Evolutionary conservation across 371 early-diverging fungal species (phyloP), one percentile per base, ranked within the genome.

Genomic region (Paraphysoderma sedebokerense): DNA sequence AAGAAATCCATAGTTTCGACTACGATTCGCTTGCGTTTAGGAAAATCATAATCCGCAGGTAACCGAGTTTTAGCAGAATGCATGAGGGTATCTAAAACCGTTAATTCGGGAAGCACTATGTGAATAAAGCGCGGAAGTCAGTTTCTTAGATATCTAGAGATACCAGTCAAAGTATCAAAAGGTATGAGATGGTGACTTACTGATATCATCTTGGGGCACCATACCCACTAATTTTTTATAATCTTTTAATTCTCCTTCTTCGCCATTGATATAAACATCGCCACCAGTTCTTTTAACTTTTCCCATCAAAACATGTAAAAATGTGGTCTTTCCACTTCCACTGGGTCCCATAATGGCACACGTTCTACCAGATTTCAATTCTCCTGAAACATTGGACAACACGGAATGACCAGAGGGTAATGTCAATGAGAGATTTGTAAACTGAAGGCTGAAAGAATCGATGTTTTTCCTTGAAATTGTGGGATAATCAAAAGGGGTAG

Each of bases 291-390:
- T 72, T 8, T 59, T 55, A 2, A 81, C 35, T 28, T 35, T 27
- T 1, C 27, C 22, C 8, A 26, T 22, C 26, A 22, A n/a, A 44
- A 50, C 50, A 3, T 51, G 35, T 48, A 69, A 46, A 33, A 71
- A 60, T 0, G 76, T 77, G 0, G 82, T 80, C 47, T 75, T 77
- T 1, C 81, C 82, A 2, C 76, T 72, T 12, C 77, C 78, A 4
- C 76, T 78, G 3, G 83, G 77, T 2, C 87, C 90, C 77, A 89
- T 77, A 53, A 90, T 81, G 20, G 81, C 82, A 20, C 73, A 72
- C 28, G 72, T 61, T 31, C 74, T 58, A 6, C 76, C 77, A 3
- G 66, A 46, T 17, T 52, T 40, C 24, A 79, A 56, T 13, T 52
- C 46, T 3, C 78, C 78, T 2, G 66, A 63, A 1, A 77, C 68